Percentiles rank a stretch among this genome's conserved stretches.
These are phyloP conservation scores for Oryza rufipogon DNA, from an alignment of 176 grass and related monocot genomes.

Conservation along the genomic window DNA sequence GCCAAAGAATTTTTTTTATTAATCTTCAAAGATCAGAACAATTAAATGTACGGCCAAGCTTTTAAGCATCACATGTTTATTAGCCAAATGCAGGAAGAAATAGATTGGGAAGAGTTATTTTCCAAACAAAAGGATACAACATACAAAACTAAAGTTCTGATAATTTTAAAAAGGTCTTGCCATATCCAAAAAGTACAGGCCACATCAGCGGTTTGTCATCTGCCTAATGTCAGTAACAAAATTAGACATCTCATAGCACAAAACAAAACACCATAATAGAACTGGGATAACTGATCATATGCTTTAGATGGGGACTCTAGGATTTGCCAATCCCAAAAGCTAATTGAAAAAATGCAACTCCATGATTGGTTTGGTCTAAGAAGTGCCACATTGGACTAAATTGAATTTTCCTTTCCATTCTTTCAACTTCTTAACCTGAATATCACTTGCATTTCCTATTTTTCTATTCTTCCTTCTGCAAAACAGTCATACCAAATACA, in stretches of 20 bases:
- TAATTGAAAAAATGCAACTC: too few relatives aligned
- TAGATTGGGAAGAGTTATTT: not conserved
- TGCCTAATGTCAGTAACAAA: not conserved
- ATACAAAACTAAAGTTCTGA: not conserved
- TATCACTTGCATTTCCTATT: not conserved
- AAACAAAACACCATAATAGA: too few relatives aligned
- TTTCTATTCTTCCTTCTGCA: not conserved
- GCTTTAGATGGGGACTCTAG: too few relatives aligned
- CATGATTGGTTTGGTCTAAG: too few relatives aligned
- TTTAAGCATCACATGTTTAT: not conserved
- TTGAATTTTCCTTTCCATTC: too few relatives aligned
- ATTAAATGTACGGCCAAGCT: not conserved
- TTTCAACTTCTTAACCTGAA: too few relatives aligned
- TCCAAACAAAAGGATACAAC: not conserved
- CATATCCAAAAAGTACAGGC: not conserved
- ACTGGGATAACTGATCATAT: not conserved
- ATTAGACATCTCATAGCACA: too few relatives aligned
- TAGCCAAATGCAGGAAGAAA: not conserved
- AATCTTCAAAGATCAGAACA: not conserved
- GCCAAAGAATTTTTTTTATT: not conserved
- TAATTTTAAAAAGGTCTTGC: not conserved
- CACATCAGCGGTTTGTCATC: not conserved
- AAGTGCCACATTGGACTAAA: too few relatives aligned
- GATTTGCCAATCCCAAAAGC: too few relatives aligned
- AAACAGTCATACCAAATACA: not conserved